Percentiles rank a stretch among this genome's conserved stretches.
Evolutionary conservation across 305 asterid species (phyloP).

Genomic region (Fraxinus ornus): DNA sequence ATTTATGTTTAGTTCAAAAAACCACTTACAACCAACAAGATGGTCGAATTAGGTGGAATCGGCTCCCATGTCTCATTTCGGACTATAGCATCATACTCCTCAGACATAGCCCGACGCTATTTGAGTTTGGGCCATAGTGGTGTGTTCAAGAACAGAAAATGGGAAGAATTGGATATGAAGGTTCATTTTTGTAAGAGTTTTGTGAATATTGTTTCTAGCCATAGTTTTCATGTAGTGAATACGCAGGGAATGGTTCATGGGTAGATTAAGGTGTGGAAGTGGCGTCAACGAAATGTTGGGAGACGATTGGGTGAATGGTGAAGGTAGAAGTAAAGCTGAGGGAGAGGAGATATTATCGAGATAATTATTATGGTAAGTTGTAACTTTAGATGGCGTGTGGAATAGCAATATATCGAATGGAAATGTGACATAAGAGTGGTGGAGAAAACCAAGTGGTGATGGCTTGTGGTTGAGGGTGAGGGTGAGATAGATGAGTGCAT

Average conservation of each 20-base stretch:
- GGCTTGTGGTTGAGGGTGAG: too few relatives aligned
- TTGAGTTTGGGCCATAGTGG: not conserved
- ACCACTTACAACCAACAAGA: not conserved
- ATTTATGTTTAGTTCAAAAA: not conserved
- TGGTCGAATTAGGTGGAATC: not conserved
- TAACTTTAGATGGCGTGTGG: not conserved
- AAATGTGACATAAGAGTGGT: not conserved
- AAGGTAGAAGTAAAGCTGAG: too few relatives aligned
- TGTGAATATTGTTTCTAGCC: not conserved
- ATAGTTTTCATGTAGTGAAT: not conserved
- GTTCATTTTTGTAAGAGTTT: not conserved
- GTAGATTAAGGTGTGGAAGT: not conserved
- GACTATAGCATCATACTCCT: not conserved
- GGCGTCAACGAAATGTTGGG: too few relatives aligned
- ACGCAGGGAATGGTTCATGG: not conserved
- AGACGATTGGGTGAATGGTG: not conserved
- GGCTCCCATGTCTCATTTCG: not conserved
- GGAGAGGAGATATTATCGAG: too few relatives aligned
- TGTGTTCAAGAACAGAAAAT: not conserved
- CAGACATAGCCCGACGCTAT: not conserved
- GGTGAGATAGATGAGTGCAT: not conserved
- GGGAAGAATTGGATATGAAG: not conserved
- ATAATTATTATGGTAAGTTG: too few relatives aligned
- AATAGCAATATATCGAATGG: not conserved
- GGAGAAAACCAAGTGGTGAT: not conserved